phyloP scores from a whole-genome alignment of 768 basidiomycete genomes.

The Hygrophorus pudorinus region DNA sequence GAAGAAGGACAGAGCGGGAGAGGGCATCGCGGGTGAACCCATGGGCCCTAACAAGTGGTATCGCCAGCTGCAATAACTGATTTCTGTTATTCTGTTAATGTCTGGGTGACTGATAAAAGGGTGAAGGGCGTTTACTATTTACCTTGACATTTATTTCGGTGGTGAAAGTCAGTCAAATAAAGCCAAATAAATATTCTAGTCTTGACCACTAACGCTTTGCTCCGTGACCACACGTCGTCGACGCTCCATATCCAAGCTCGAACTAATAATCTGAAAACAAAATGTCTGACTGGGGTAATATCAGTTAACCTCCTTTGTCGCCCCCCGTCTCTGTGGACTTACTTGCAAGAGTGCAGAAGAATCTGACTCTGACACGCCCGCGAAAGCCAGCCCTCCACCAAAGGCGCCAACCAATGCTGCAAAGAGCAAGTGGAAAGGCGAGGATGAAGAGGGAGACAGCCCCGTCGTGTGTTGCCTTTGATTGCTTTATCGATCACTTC shows the following conservation, averaged over 20 bases:
- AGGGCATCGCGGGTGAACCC: slow-evolving; percentile 72
- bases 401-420: slow-evolving; percentile 15
- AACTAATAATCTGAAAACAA: background rate
- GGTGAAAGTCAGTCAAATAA: background rate
- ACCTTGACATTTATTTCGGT: slow-evolving; percentile 7
- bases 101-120: background rate
- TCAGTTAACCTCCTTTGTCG: background rate
- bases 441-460: slow-evolving; percentile 77
- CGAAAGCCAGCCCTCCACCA: slow-evolving; percentile 14
- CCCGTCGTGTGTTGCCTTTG: slow-evolving; percentile 54
- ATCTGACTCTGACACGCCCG: slow-evolving; percentile 30
- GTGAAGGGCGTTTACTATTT: slow-evolving; percentile 1
- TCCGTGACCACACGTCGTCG: background rate
- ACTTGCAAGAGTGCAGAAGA: slow-evolving; percentile 17
- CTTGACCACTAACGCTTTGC: background rate
- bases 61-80: slow-evolving; percentile 46
- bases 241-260: background rate
- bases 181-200: background rate
- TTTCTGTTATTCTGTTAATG: slow-evolving; percentile 13
- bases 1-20: slow-evolving; percentile 48
- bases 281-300: slow-evolving; percentile 35
- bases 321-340: background rate
- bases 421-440: slow-evolving; percentile 69
- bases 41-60: slow-evolving; percentile 53
- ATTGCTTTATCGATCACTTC: background rate